Evolutionary conservation across 108 stramenopile species (phyloP).

Genomic region (Cyclostephanos tholiformis): DNA sequence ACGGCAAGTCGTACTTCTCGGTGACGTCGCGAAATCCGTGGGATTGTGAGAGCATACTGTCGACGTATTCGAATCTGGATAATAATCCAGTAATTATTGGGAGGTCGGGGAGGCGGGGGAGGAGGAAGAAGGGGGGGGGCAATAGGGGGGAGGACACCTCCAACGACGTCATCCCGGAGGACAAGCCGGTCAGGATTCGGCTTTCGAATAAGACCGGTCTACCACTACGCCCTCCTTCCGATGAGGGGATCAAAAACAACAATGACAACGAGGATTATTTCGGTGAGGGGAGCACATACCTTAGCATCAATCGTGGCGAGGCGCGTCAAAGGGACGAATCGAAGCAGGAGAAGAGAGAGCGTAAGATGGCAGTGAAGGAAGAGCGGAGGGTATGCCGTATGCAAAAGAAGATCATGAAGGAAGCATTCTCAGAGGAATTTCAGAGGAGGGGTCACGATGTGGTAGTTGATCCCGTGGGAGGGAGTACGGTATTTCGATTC

Average conservation of each 20-base stretch:
- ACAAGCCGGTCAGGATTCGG: constrained; percentile 56
- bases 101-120: constrained; percentile 42
- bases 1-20: constrained; percentile 86
- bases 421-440: constrained; percentile 86
- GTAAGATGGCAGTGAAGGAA: constrained; percentile 85
- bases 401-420: constrained; percentile 92
- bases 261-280: constrained; percentile 40
- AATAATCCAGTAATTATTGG: constrained; percentile 92
- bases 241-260: constrained; percentile 26
- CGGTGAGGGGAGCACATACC: constrained; percentile 57
- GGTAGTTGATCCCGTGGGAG: constrained; percentile 72
- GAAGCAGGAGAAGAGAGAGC: constrained; percentile 78
- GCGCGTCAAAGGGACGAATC: constrained; percentile 80
- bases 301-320: constrained; percentile 87
- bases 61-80: constrained; percentile 96
- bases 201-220: constrained; percentile 91
- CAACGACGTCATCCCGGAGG: constrained; percentile 42
- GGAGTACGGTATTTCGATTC: constrained; percentile 80
- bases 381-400: constrained; percentile 85
- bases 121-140: constrained; percentile 53
- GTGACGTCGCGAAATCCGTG: constrained; percentile 82
- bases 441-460: constrained; percentile 54
- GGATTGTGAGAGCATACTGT: constrained; percentile 96
- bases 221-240: constrained; percentile 74
- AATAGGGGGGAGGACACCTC: constrained; percentile 33